A percentile compares a stretch with the other conserved stretches of the same genome.
Evolutionary conservation across 225 moss, liverwort and hornwort genomes (phyloP).

Genomic region (Straminergon stramineum): DNA sequence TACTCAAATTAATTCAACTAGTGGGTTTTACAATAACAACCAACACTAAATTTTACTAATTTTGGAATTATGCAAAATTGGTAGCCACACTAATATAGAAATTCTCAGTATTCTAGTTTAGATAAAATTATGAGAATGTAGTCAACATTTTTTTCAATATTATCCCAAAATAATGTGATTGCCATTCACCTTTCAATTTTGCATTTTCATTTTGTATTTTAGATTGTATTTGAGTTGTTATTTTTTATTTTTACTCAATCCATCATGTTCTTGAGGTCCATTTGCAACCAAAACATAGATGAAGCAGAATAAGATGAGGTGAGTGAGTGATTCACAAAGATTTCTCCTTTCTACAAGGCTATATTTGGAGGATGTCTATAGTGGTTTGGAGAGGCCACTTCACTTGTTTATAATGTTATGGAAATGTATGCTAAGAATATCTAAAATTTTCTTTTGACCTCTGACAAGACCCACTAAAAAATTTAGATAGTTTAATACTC

Average conservation of each 20-base stretch:
- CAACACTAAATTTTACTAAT: neutral
- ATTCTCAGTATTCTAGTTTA: neutral
- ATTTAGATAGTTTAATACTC: neutral
- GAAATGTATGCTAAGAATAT: neutral
- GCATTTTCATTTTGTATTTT: too few relatives aligned
- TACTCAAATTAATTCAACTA: neutral
- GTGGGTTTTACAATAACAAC: rapidly evolving
- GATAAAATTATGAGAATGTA: neutral
- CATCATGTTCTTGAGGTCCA: neutral
- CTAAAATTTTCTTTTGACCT: rapidly evolving
- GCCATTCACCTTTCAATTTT: neutral
- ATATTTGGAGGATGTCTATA: neutral
- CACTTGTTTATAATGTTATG: neutral
- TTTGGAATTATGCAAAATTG: neutral
- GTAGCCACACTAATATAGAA: rapidly evolving
- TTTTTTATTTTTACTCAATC: neutral
- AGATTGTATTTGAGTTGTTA: too few relatives aligned
- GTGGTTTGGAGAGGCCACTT: rapidly evolving
- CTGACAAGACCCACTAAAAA: rapidly evolving
- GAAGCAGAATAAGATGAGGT: neutral
- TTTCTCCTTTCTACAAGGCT: rapidly evolving
- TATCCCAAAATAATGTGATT: neutral
- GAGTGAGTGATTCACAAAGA: neutral
- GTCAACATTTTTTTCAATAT: neutral
- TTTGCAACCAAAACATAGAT: neutral